Evolutionary conservation across 768 basidiomycete genomes (phyloP), one percentile per base, ranked within the genome.

Genomic region (Rubroboletus satanas): DNA sequence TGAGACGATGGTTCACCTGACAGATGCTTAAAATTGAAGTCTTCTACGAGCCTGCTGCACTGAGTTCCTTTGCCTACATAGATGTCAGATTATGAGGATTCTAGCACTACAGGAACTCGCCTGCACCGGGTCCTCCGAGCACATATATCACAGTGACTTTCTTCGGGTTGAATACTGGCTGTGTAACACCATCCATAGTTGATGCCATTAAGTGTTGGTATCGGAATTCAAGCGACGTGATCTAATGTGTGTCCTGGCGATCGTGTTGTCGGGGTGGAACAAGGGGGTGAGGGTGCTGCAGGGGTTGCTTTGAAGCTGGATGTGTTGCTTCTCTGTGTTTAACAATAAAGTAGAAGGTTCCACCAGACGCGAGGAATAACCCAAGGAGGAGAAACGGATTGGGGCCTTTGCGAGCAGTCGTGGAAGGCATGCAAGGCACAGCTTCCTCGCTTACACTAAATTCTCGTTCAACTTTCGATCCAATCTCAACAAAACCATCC

Each of bases 81-180:
- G 51, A 35, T 54, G 36, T 52, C 44, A 52, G 46, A 56, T 49
- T 12, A 28, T n/a, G 54, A 18, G 31, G 55, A 41, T 18, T 48
- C 54, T 31, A 50, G 64, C 9, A 6, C 17, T n/a, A 41, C 33
- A 35, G 32, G 8, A 28, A 62, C 70, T 74, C 58, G 87, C 95
- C 95, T 63, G 94, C 94, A 48, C 97, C 97, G 18, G 97, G 97
- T 0, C 97, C 97, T 36, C 97, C 97, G 14, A 99, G 85, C 26
- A 98, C 95, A 66, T 90, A 99, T 66, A 98, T 78, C 54, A 99
- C 95, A 17, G 82, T 86, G 63, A 98, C 87, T 59, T 90, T 86
- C 45, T 69, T 67, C 32, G 75, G 71, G 70, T 91, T 84, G 64
- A 97, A 96, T 12, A 28, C 42, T 14, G 67, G 62, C 38, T 32